phyloP scores from a whole-genome alignment of 495 filamentous ascomycete genomes.

The Hypoxylon trugodes region DNA sequence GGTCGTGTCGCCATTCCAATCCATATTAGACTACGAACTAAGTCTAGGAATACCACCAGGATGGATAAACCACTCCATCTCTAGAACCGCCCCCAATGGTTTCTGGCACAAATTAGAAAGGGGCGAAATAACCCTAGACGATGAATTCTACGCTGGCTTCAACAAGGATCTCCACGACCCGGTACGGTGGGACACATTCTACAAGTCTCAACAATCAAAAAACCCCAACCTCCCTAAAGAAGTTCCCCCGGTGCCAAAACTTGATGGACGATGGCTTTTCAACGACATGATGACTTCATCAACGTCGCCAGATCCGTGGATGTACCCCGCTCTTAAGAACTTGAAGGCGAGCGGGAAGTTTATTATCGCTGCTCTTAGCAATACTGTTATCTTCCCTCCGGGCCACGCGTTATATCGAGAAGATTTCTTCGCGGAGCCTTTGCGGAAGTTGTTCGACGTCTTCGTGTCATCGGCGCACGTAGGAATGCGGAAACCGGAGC shows the following conservation, averaged over 20 bases:
- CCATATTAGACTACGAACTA: conserved; percentile 88
- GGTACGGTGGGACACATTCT: conserved; percentile 68
- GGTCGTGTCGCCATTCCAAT: conserved; percentile 92
- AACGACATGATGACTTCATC: conserved; percentile 89
- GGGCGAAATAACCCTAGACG: conserved; percentile 75
- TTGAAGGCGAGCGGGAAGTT: conserved; percentile 69
- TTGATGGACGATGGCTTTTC: conserved; percentile 86
- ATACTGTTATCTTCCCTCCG: conserved; percentile 83
- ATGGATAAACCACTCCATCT: conserved; percentile 92
- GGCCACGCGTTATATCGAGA: conserved; percentile 63
- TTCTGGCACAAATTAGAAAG: conserved; percentile 87
- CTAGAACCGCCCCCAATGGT: conserved; percentile 76
- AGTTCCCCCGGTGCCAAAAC: conserved; percentile 69
- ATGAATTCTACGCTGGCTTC: conserved; percentile 79
- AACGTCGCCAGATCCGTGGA: conserved; percentile 77
- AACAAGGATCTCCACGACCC: conserved; percentile 73
- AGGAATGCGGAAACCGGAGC: conserved; percentile 87
- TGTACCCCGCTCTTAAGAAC: conserved; percentile 82
- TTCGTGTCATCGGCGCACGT: conserved; percentile 87
- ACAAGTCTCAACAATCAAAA: conserved; percentile 45
- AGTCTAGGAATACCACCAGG: conserved; percentile 77
- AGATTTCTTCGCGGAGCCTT: conserved; percentile 53
- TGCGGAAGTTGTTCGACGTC: conserved; percentile 75
- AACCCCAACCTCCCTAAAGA: conserved; percentile 45
- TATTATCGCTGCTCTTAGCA: conserved; percentile 83